Conservation (phyloP, 495 filamentous ascomycete species). For the Aspergillus nidulans region DNA sequence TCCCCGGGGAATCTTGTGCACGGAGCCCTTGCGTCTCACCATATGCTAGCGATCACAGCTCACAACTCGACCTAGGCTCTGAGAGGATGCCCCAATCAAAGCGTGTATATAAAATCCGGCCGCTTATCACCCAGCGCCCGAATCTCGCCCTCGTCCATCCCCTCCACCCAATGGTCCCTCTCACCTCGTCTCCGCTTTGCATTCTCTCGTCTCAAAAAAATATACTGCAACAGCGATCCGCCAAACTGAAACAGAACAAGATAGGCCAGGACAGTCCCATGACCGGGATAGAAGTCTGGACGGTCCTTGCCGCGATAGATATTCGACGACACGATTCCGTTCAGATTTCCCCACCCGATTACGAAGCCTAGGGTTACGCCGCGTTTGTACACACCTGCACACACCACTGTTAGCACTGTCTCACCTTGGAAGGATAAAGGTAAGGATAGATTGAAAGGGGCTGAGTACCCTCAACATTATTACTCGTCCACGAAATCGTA, state of each 20-base stretch:
- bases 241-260: conserved; percentile 55
- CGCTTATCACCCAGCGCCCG: conserved; percentile 58
- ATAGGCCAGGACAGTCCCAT: conserved; percentile 57
- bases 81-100: conserved; percentile 28
- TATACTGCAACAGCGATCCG: conserved; percentile 59
- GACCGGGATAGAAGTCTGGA: conserved; percentile 54
- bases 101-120: conserved; percentile 76
- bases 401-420: background rate
- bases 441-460: background rate
- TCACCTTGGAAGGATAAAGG: background rate
- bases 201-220: conserved; percentile 49
- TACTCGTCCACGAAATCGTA: conserved; percentile 82
- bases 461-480: conserved; percentile 72
- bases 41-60: too few relatives aligned
- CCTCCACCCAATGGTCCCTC: conserved; percentile 61
- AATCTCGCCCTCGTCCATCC: conserved; percentile 29
- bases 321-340: conserved; percentile 78
- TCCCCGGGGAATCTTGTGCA: too few relatives aligned
- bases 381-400: conserved; percentile 74
- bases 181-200: conserved; percentile 51
- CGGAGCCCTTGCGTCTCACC: too few relatives aligned
- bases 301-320: conserved; percentile 55
- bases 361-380: conserved; percentile 83
- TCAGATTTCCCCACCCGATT: conserved; percentile 91
- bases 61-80: too few relatives aligned